These are phyloP conservation scores for Artemisia tridentata DNA, from an alignment of 129 eudicot species.

Conservation along the genomic window DNA sequence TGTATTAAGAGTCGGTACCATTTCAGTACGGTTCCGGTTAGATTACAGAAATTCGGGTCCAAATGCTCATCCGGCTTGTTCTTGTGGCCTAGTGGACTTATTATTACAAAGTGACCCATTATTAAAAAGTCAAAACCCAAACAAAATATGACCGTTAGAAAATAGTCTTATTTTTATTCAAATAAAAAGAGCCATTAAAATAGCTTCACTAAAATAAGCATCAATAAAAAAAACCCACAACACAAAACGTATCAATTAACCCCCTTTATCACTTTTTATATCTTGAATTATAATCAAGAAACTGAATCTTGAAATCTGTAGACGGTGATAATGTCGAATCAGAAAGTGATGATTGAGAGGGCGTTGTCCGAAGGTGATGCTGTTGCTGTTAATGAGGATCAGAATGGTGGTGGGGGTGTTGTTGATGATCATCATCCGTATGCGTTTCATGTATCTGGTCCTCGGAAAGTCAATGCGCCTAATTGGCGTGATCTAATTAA, in stretches of 20 bases:
- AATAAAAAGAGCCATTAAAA: slow-evolving; percentile 21
- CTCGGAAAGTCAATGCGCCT: slow-evolving; percentile 80
- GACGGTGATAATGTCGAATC: slow-evolving; percentile 21
- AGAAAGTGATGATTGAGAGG: slow-evolving; percentile 9
- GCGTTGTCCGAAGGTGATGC: slow-evolving; percentile 20
- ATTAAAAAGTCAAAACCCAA: background rate
- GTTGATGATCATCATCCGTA: slow-evolving; percentile 52
- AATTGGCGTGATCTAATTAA: slow-evolving; percentile 83
- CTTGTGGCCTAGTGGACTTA: too few species aligned
- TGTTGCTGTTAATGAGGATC: background rate
- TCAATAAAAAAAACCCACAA: background rate
- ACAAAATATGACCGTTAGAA: slow-evolving; percentile 36
- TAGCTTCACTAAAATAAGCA: slow-evolving; percentile 24
- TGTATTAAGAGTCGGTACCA: too few species aligned
- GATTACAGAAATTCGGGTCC: too few species aligned
- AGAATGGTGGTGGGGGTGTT: background rate
- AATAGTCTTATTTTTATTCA: background rate
- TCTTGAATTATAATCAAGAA: background rate
- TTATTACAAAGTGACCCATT: background rate
- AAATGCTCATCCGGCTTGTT: too few species aligned
- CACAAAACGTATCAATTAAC: too few species aligned
- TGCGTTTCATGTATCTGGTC: slow-evolving; percentile 92
- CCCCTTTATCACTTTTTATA: background rate
- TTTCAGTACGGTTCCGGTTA: too few species aligned
- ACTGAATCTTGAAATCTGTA: background rate